phyloP scores from a whole-genome alignment of 805 yeast genomes.

The Barnettozyma sp. region DNA sequence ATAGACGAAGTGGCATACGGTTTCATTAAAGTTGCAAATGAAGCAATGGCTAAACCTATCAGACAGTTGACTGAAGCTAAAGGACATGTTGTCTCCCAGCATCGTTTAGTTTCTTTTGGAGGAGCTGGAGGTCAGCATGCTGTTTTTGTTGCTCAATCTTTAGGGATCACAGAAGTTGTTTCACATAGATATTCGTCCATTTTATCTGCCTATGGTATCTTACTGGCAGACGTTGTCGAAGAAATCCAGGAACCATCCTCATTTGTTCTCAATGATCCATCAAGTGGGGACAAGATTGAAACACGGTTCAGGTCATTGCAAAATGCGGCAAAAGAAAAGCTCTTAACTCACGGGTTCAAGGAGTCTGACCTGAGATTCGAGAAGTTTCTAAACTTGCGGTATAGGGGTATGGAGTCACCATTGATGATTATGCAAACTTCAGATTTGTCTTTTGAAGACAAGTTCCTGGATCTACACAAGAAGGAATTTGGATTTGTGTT shows the following conservation, averaged over 20 bases:
- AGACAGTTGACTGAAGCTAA: slow-evolving; percentile 79
- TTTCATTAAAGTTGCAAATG: slow-evolving; percentile 76
- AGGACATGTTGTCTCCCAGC: slow-evolving; percentile 61
- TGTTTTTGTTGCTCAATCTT: slow-evolving; percentile 60
- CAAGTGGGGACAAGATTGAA: slow-evolving; percentile 30
- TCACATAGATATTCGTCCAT: slow-evolving; percentile 80
- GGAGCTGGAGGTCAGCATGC: slow-evolving; percentile 96
- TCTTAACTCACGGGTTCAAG: slow-evolving; percentile 47
- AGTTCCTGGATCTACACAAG: slow-evolving; percentile 50
- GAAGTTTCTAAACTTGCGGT: slow-evolving; percentile 68
- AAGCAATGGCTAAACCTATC: slow-evolving; percentile 87
- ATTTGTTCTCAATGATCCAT: slow-evolving; percentile 29
- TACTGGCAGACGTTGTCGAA: slow-evolving; percentile 76
- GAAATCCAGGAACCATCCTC: slow-evolving; percentile 75
- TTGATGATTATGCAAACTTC: slow-evolving; percentile 49
- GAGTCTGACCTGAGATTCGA: slow-evolving; percentile 45
- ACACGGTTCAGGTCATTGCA: slow-evolving; percentile 40
- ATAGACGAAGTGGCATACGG: slow-evolving; percentile 74
- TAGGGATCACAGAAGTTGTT: slow-evolving; percentile 62
- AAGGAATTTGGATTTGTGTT: slow-evolving; percentile 70
- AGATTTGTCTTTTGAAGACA: slow-evolving; percentile 31
- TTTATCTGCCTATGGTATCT: slow-evolving; percentile 83
- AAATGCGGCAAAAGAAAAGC: slow-evolving; percentile 34
- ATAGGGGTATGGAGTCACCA: slow-evolving; percentile 85
- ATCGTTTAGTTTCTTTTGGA: slow-evolving; percentile 76